Conservation (phyloP, 331 rosid genomes). For the Ulmus americana region DNA sequence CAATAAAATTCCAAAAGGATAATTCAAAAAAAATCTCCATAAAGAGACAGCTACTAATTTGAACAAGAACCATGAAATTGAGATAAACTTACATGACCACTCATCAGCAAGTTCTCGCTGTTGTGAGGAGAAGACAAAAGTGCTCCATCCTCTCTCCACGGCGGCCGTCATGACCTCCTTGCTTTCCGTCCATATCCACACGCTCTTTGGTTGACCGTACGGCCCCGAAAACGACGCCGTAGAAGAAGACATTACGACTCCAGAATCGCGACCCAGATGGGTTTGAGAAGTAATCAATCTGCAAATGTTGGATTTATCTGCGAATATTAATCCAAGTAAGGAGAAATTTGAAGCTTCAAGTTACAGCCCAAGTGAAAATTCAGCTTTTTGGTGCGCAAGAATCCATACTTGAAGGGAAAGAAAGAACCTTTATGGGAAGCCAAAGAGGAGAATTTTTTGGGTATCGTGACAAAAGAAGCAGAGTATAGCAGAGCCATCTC, state of each 20-base stretch:
- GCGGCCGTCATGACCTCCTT: slow-evolving; percentile 74
- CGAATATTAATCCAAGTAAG: slow-evolving; percentile 12
- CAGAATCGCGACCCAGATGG: slow-evolving; percentile 20
- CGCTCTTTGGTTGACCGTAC: slow-evolving; percentile 45
- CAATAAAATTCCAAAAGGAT: not conserved
- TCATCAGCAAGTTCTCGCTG: slow-evolving; percentile 53
- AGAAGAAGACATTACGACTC: slow-evolving; percentile 30
- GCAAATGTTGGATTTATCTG: slow-evolving; percentile 32
- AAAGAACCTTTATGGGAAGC: slow-evolving; percentile 18
- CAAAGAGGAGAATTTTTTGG: slow-evolving; percentile 10
- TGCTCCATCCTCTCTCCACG: slow-evolving; percentile 83
- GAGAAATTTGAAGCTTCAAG: not conserved
- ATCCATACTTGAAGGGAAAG: not conserved
- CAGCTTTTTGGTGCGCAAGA: not conserved
- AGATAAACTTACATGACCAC: slow-evolving; percentile 63
- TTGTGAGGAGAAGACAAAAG: slow-evolving; percentile 55
- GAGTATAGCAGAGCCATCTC: slow-evolving; percentile 21
- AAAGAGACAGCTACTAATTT: not conserved
- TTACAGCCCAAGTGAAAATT: not conserved
- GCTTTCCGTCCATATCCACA: slow-evolving; percentile 77
- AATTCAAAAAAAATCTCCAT: slow-evolving; percentile 4
- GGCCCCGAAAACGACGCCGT: slow-evolving; percentile 24
- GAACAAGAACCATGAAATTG: not conserved
- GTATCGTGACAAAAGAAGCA: slow-evolving; percentile 11
- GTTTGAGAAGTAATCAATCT: slow-evolving; percentile 23